Percentiles rank a stretch among this genome's conserved stretches.
These are phyloP conservation scores for Saccharomycopsis fermentans DNA, from an alignment of 805 yeast genomes.

Conservation along the genomic window DNA sequence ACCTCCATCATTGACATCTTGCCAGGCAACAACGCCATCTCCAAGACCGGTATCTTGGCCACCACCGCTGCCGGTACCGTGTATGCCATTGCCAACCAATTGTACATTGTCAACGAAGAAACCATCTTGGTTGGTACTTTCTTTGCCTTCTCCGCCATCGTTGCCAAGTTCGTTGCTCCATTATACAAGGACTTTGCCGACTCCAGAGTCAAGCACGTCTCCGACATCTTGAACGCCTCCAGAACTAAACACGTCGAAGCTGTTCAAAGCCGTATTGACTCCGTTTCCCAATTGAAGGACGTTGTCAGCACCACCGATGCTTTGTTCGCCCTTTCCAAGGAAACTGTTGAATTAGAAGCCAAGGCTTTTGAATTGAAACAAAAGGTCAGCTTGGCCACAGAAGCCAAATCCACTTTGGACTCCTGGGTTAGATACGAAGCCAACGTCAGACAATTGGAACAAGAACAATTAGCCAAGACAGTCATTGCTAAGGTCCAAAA, in stretches of 20 bases:
- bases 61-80: constrained; percentile 90
- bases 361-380: constrained; percentile 90
- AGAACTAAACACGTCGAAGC: constrained; percentile 87
- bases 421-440: constrained; percentile 99
- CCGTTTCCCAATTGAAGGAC: constrained; percentile 82
- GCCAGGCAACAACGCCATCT: constrained; percentile 80
- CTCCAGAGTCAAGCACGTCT: constrained; percentile 71
- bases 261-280: constrained; percentile 82
- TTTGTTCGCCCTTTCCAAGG: constrained; percentile 88
- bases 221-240: constrained; percentile 73
- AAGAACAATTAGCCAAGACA: constrained; percentile 76
- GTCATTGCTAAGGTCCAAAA: constrained; percentile 84
- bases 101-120: constrained; percentile 91
- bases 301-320: constrained; percentile 87
- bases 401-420: constrained; percentile 92
- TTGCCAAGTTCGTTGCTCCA: constrained; percentile 87
- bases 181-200: constrained; percentile 91
- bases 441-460: constrained; percentile 92
- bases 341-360: constrained; percentile 93
- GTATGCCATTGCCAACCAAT: constrained; percentile 88
- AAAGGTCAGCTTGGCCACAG: constrained; percentile 72
- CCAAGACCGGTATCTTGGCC: constrained; percentile 93
- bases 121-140: constrained; percentile 76
- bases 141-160: constrained; percentile 60
- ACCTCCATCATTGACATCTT: constrained; percentile 79